These are phyloP conservation scores for Lecanicillium sp. DNA, from an alignment of 2,329 filamentous ascomycete genomes.

Conservation along the genomic window DNA sequence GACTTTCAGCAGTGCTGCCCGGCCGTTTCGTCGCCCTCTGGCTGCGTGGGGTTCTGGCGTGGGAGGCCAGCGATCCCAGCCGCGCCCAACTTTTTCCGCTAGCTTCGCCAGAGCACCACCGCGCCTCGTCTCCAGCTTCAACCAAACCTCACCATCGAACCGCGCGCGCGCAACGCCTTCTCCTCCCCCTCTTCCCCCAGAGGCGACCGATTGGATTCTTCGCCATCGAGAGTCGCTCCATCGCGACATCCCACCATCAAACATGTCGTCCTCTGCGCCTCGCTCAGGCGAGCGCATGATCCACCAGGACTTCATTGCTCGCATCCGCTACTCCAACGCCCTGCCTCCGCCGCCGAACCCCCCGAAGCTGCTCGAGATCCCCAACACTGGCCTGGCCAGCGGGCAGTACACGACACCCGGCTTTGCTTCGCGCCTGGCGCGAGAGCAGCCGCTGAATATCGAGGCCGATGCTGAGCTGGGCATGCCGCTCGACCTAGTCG, in stretches of 20 bases:
- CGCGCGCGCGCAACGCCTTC: background rate
- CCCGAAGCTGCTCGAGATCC: slow-evolving; percentile 94
- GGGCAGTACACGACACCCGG: slow-evolving; percentile 84
- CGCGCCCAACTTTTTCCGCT: slow-evolving; percentile 1
- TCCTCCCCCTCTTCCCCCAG: background rate
- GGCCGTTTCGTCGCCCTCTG: too few relatives aligned
- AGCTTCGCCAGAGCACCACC: background rate
- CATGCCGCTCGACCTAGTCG: slow-evolving; percentile 93
- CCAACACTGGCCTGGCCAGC: slow-evolving; percentile 80
- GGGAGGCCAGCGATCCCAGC: too few relatives aligned
- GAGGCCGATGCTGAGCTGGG: slow-evolving; percentile 96
- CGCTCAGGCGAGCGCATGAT: slow-evolving; percentile 50
- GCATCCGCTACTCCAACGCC: slow-evolving; percentile 91
- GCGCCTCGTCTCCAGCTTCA: background rate
- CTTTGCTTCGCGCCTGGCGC: slow-evolving; percentile 80
- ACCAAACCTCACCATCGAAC: slow-evolving; percentile 1
- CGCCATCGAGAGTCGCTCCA: slow-evolving; percentile 10
- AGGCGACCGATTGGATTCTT: slow-evolving; percentile 12
- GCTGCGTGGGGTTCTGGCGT: too few relatives aligned
- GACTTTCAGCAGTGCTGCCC: too few relatives aligned
- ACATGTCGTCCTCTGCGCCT: slow-evolving; percentile 26
- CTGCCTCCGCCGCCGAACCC: slow-evolving; percentile 90
- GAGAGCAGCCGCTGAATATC: slow-evolving; percentile 91
- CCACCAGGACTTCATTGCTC: slow-evolving; percentile 95
- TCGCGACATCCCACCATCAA: slow-evolving; percentile 6